Percentiles rank a stretch among this genome's conserved stretches.
Conservation (phyloP, 2,329 filamentous ascomycete genomes). For the Fusarium begoniae region DNA sequence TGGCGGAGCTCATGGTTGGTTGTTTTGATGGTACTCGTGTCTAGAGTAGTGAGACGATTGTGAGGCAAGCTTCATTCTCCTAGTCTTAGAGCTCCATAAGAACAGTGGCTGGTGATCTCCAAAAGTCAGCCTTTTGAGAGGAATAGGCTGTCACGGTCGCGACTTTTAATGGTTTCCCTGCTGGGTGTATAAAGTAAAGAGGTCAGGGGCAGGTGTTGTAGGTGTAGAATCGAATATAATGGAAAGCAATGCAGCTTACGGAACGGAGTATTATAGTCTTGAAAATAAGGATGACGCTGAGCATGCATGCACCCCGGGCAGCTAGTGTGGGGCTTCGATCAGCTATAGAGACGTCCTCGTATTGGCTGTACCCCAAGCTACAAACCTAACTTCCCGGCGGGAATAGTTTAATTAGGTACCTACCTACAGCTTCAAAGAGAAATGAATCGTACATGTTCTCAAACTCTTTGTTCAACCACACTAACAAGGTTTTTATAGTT, state of each 20-base stretch:
- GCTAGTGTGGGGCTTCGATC: slow-evolving; percentile 10
- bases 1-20: slow-evolving; percentile 54
- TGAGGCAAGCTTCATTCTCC: slow-evolving; percentile 39
- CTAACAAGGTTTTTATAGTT: not conserved
- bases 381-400: not conserved
- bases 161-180: not conserved
- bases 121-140: not conserved
- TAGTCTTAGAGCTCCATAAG: slow-evolving; percentile 30
- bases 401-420: not conserved
- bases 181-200: slow-evolving; percentile 1
- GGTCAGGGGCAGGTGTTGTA: not conserved
- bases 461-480: not conserved
- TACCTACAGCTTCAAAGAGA: not conserved
- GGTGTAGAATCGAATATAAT: not conserved
- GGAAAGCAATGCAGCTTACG: not conserved
- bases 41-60: slow-evolving; percentile 21
- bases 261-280: not conserved
- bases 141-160: not conserved
- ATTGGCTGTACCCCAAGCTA: not conserved
- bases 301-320: slow-evolving; percentile 14
- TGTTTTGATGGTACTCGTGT: slow-evolving; percentile 45
- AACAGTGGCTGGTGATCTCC: not conserved
- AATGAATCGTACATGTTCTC: not conserved
- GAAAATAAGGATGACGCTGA: slow-evolving; percentile 23
- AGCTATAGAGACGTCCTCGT: not conserved